Evolutionary conservation across 257 asterid genomes (phyloP).

Genomic region (Jacaranda mimosifolia): DNA sequence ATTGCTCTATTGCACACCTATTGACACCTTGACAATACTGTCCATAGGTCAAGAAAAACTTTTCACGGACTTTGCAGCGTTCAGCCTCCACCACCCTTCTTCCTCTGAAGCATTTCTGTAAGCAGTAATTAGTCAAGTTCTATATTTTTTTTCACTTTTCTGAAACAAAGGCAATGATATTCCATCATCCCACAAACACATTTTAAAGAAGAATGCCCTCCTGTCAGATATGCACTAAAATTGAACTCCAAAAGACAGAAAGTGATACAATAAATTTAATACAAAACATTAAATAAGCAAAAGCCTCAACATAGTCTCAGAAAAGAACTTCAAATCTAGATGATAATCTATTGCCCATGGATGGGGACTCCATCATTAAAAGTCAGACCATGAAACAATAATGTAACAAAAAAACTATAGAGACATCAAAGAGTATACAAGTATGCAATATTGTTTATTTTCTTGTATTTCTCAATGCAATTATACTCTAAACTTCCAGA

Average conservation of each 20-base stretch:
- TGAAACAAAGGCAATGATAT: not conserved
- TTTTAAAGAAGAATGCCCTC: constrained; percentile 15
- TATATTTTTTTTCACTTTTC: not conserved
- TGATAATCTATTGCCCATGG: not conserved
- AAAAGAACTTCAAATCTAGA: constrained; percentile 21
- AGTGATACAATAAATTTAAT: constrained; percentile 4
- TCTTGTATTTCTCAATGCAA: too few relatives aligned
- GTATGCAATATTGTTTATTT: too few relatives aligned
- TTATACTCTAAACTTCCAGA: too few relatives aligned
- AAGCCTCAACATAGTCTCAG: constrained; percentile 12
- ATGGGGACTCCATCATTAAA: constrained; percentile 2
- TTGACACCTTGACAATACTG: constrained; percentile 67
- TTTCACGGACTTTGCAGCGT: constrained; percentile 77
- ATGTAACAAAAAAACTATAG: not conserved
- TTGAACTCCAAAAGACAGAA: constrained; percentile 2
- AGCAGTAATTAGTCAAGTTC: constrained; percentile 52
- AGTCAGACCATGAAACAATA: constrained; percentile 26
- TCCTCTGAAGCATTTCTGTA: constrained; percentile 97
- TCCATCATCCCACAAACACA: constrained; percentile 16
- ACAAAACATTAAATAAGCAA: constrained; percentile 17
- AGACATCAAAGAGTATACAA: too few relatives aligned
- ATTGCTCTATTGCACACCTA: constrained; percentile 57
- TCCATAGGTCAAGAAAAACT: constrained; percentile 75
- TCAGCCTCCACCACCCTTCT: constrained; percentile 80
- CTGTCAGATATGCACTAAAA: constrained; percentile 6